These are phyloP conservation scores for Actinomucor elegans DNA, from an alignment of 371 early-diverging fungal species.

Conservation along the genomic window DNA sequence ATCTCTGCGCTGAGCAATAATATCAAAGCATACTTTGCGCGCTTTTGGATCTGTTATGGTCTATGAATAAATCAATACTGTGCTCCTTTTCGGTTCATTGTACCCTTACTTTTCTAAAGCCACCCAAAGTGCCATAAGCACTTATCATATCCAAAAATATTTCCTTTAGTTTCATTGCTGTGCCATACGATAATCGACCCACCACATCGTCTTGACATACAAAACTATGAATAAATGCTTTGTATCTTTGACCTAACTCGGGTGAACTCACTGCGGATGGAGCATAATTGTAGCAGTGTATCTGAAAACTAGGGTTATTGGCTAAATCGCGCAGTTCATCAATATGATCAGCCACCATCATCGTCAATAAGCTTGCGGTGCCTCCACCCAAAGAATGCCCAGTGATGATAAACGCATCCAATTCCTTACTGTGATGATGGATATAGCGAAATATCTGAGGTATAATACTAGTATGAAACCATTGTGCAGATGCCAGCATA, in stretches of 20 bases:
- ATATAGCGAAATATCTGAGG: constrained; percentile 59
- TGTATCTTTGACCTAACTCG: constrained; percentile 57
- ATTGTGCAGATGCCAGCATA: constrained; percentile 77
- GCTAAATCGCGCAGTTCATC: constrained; percentile 41
- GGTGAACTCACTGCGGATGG: constrained; percentile 61
- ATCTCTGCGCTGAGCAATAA: constrained; percentile 27
- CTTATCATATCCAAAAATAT: constrained; percentile 40
- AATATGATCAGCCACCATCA: constrained; percentile 69
- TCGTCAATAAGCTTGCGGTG: constrained; percentile 71
- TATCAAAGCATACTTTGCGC: constrained; percentile 31
- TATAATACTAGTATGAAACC: constrained; percentile 70
- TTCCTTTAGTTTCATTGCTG: constrained; percentile 51
- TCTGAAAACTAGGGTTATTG: constrained; percentile 31
- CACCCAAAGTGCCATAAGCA: constrained; percentile 32
- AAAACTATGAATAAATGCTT: constrained; percentile 64
- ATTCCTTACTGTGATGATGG: constrained; percentile 24
- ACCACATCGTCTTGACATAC: constrained; percentile 76
- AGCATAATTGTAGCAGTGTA: constrained; percentile 47
- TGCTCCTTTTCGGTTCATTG: neutral
- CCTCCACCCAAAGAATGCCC: constrained; percentile 83
- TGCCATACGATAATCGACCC: constrained; percentile 75
- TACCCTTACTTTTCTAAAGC: constrained; percentile 4
- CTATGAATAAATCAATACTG: neutral
- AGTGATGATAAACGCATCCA: constrained; percentile 39
- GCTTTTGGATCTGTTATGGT: constrained; percentile 22